These are phyloP conservation scores for Pestalotiopsis fici DNA, from an alignment of 2,329 filamentous ascomycete genomes.

Conservation along the genomic window DNA sequence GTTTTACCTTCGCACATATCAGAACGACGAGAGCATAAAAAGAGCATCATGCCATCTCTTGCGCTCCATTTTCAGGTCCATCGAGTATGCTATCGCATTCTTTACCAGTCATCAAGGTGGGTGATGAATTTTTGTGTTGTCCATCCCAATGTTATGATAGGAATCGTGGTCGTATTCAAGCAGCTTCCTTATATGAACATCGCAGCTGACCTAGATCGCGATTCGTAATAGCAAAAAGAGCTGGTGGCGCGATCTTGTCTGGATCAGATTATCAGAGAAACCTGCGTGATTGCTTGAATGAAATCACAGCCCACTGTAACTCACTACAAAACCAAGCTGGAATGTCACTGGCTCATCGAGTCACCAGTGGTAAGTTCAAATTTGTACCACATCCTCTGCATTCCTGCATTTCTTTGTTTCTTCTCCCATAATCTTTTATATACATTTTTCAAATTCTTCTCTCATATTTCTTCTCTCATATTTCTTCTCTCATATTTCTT, in stretches of 20 bases:
- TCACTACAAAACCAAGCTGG: neutral
- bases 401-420: too few species aligned
- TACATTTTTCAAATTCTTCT: too few species aligned
- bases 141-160: too few species aligned
- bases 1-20: neutral
- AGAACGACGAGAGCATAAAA: neutral
- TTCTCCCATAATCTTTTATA: too few species aligned
- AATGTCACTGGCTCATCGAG: neutral
- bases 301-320: neutral
- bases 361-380: neutral
- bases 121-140: neutral
- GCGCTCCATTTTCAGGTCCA: neutral
- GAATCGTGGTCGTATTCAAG: too few species aligned
- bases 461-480: too few species aligned
- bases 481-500: too few species aligned
- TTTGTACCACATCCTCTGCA: too few species aligned
- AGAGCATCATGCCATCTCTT: neutral
- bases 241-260: neutral
- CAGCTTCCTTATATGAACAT: neutral
- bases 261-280: neutral
- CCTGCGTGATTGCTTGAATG: neutral
- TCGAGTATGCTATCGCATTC: neutral
- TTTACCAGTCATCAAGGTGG: neutral
- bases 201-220: neutral
- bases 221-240: neutral